phyloP scores from a whole-genome alignment of 169 alveolate species.

The Babesia bigemina region DNA sequence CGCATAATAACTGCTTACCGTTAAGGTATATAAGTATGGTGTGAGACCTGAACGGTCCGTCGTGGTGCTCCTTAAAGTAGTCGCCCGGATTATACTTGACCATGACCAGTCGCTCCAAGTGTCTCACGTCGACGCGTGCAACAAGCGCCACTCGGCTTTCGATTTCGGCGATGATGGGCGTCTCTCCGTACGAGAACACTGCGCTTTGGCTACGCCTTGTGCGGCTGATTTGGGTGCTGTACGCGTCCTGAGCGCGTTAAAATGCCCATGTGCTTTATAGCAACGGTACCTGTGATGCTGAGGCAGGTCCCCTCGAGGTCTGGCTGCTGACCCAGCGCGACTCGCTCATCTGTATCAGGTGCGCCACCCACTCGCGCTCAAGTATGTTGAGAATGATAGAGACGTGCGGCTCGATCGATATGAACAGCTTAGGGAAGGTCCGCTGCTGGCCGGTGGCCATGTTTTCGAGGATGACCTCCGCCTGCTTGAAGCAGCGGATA shows the following conservation, averaged over 20 bases:
- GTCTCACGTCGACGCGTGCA: conserved; percentile 56
- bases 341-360: conserved; percentile 35
- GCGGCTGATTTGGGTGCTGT: conserved; percentile 54
- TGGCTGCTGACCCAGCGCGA: conserved; percentile 62
- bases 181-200: conserved; percentile 49
- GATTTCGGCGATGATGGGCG: conserved; percentile 44
- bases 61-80: conserved; percentile 80
- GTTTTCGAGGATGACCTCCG: conserved; percentile 32
- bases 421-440: conserved; percentile 42
- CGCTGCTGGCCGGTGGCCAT: conserved; percentile 8
- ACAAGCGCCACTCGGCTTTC: conserved; percentile 61
- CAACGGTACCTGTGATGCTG: conserved; percentile 49
- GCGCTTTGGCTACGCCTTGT: conserved; percentile 62
- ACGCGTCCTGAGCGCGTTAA: conserved; percentile 39
- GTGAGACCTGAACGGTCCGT: conserved; percentile 75
- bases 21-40: conserved; percentile 74
- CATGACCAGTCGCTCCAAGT: conserved; percentile 77
- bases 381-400: conserved; percentile 56
- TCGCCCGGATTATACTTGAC: conserved; percentile 76
- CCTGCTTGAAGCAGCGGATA: conserved; percentile 38
- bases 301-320: conserved; percentile 54
- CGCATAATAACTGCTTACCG: conserved; percentile 33
- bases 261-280: not conserved
- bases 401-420: conserved; percentile 53
- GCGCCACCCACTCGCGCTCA: conserved; percentile 55